These are phyloP conservation scores for Pichia sp. DNA, from an alignment of 1,139 yeast genomes.

Conservation along the genomic window DNA sequence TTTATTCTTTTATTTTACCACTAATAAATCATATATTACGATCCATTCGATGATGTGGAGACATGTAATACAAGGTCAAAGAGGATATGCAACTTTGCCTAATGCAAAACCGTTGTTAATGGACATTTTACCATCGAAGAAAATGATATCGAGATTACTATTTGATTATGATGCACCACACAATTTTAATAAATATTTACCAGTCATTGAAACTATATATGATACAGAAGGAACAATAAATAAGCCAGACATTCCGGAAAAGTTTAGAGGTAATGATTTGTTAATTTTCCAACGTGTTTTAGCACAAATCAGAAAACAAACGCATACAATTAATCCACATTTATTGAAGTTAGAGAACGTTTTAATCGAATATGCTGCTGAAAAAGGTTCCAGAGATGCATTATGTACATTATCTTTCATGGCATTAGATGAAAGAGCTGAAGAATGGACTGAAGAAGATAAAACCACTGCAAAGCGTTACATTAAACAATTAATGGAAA, in stretches of 20 bases:
- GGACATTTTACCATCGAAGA: conserved; percentile 53
- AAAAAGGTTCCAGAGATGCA: conserved; percentile 75
- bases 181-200: conserved; percentile 46
- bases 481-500: conserved; percentile 54
- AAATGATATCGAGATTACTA: conserved; percentile 48
- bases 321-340: conserved; percentile 51
- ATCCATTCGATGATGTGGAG: not conserved
- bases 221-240: conserved; percentile 31
- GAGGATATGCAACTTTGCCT: conserved; percentile 11
- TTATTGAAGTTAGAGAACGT: conserved; percentile 59
- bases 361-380: conserved; percentile 75
- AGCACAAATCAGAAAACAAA: conserved; percentile 52
- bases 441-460: conserved; percentile 26
- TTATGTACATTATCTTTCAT: conserved; percentile 64
- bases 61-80: not conserved
- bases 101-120: conserved; percentile 37
- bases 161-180: conserved; percentile 61
- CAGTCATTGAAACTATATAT: conserved; percentile 47
- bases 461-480: conserved; percentile 49
- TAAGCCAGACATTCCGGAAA: conserved; percentile 24
- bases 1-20: not conserved
- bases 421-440: conserved; percentile 35
- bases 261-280: conserved; percentile 44
- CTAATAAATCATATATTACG: not conserved
- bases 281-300: conserved; percentile 64